A percentile compares a stretch with the other conserved stretches of the same genome.
Evolutionary conservation across 495 filamentous ascomycete genomes (phyloP).

Genomic region (Aspergillus sparsus): DNA sequence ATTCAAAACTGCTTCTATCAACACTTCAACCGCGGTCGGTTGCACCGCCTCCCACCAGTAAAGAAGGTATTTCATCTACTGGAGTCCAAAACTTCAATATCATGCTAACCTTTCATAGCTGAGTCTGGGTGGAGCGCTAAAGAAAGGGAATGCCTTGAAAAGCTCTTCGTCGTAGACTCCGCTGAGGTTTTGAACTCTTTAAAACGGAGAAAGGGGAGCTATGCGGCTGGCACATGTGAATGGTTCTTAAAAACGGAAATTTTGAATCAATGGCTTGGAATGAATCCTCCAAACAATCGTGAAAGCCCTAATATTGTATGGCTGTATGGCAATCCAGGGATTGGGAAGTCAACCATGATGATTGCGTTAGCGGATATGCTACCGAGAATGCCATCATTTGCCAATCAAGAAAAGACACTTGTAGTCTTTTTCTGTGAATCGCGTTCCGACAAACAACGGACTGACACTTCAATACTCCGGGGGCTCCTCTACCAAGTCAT

Average conservation of each 20-base stretch:
- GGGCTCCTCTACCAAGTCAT: not conserved
- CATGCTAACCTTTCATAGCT: too few species aligned
- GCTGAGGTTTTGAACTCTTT: not conserved
- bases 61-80: not conserved
- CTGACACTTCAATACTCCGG: not conserved
- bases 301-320: not conserved
- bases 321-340: not conserved
- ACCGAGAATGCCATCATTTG: not conserved
- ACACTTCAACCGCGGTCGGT: not conserved
- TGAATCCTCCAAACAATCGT: not conserved
- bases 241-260: not conserved
- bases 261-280: not conserved
- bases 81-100: too few species aligned
- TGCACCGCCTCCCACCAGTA: not conserved
- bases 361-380: not conserved
- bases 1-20: slow-evolving; percentile 3
- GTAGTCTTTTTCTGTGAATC: not conserved
- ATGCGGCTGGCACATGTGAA: not conserved
- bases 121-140: not conserved
- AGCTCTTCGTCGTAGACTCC: not conserved
- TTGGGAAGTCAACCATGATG: not conserved
- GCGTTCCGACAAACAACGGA: not conserved
- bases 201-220: not conserved
- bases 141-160: not conserved
- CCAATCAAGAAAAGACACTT: not conserved